These are phyloP conservation scores for Colletotrichum sp. DNA, from an alignment of 2,329 filamentous ascomycete genomes.

Conservation along the genomic window DNA sequence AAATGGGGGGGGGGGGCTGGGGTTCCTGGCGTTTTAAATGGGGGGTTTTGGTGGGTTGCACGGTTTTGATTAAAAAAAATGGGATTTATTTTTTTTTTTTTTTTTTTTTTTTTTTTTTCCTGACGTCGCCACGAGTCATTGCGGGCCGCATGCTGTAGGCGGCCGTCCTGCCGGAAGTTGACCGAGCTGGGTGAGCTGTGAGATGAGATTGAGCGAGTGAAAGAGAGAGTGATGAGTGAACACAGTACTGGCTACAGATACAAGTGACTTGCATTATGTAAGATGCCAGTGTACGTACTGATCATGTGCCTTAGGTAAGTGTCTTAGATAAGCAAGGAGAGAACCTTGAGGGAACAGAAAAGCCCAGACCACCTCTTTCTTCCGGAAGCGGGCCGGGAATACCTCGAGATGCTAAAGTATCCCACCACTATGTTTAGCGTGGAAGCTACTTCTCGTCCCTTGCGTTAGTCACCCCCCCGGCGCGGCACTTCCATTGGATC, in stretches of 20 bases:
- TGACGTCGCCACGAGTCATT: conserved; percentile 10
- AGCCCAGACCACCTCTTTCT: background rate
- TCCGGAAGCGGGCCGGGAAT: background rate
- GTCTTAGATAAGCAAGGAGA: background rate
- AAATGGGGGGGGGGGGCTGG: too few relatives aligned
- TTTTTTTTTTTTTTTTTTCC: background rate
- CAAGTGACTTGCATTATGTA: background rate
- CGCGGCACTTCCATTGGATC: background rate
- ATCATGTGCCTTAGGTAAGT: background rate
- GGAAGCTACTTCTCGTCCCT: background rate
- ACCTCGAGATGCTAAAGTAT: background rate
- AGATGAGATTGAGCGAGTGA: background rate
- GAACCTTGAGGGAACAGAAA: background rate
- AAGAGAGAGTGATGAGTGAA: background rate
- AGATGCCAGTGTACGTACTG: background rate
- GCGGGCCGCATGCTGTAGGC: background rate
- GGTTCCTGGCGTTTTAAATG: too few relatives aligned
- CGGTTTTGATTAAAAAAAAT: too few relatives aligned
- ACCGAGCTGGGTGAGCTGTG: conserved; percentile 1
- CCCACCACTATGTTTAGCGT: background rate
- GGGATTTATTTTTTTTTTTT: too few relatives aligned
- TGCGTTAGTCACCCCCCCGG: background rate
- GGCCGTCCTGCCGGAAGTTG: conserved; percentile 13
- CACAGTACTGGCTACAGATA: background rate
- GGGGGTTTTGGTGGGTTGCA: too few relatives aligned